Percentiles rank a stretch among this genome's conserved stretches.
phyloP scores from a whole-genome alignment of 78 protist species.

The Dictyostelium intermedium region DNA sequence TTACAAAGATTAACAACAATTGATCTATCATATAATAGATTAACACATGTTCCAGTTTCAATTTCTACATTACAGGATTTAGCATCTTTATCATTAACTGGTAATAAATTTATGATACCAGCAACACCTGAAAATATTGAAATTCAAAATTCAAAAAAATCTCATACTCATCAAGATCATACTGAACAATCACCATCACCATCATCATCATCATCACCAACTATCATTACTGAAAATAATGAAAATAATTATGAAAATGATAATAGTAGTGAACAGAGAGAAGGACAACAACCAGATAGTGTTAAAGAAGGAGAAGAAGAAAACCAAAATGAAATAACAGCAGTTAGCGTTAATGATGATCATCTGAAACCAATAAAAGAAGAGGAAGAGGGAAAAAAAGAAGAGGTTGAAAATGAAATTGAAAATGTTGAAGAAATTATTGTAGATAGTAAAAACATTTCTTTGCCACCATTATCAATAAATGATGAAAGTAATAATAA shows the following conservation, averaged over 20 bases:
- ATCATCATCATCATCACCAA: neutral
- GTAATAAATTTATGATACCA: conserved; percentile 54
- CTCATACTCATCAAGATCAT: neutral
- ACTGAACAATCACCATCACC: neutral
- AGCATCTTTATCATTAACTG: conserved; percentile 18
- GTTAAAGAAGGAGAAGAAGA: neutral
- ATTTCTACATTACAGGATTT: neutral
- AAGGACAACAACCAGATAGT: neutral
- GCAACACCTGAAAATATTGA: conserved; percentile 7
- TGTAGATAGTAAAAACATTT: neutral
- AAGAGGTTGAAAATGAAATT: neutral
- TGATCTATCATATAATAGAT: conserved; percentile 53
- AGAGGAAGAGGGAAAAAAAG: neutral
- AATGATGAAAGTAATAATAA: neutral
- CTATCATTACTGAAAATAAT: neutral
- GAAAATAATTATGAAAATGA: neutral
- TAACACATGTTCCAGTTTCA: conserved; percentile 21
- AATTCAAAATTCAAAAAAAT: neutral
- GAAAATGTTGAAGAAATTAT: neutral
- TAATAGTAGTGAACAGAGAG: too few species aligned
- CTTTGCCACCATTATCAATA: neutral
- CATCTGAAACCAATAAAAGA: neutral
- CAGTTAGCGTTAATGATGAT: neutral
- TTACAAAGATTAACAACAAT: neutral
- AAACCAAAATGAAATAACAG: neutral